Base-by-base conservation (phyloP, 805 yeast genomes). In the Ogataea paraovalis region DNA sequence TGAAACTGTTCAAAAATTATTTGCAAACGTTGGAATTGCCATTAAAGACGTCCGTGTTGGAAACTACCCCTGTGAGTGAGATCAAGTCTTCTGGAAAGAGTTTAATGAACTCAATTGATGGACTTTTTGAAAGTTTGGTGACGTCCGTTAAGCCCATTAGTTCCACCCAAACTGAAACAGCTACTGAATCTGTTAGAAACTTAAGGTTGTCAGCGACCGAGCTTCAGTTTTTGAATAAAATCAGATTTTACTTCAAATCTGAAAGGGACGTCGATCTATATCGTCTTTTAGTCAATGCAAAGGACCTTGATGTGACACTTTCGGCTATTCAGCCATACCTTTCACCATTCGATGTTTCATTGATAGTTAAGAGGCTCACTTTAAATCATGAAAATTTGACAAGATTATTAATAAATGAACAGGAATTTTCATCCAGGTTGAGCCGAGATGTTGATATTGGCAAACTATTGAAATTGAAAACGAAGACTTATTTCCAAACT, bases 351-450 rank as follows among this genome's bases (percentile, higher is more conserved):
- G 55, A 59, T 19, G 32, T 50, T 9, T 56, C 63, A 3, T 32
- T 59, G 18, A 27, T 60, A 7, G 49, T 61, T 16, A 52, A 49
- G 34, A 45, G 52, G 23, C 40, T 61, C 12, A 40, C 46, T 6
- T 38, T 23, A 3, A 36, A 50, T 34, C 54, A 54, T 39, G 23
- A 45, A 3, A 40, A 42, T 13, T 33, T 54, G 1, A 34, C 46
- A 7, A 51, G 44, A 32, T 33, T 32, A 13, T 54, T 52, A 20
- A 46, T 50, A 13, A 28, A 39, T 22, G 64, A 61, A 30, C 54
- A 54, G 30, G 49, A 50, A 36, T 58, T 48, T 34, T 27, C 55
- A 2, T 61, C 65, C 3, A 53, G 60, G 44, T 16, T 60, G 21
- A 37, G 25, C 14, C 51, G 47, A 13, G 57, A 57, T 22, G 30